Base-by-base conservation (phyloP, 1,284 basidiomycete species). In the Caloboletus firmus region DNA sequence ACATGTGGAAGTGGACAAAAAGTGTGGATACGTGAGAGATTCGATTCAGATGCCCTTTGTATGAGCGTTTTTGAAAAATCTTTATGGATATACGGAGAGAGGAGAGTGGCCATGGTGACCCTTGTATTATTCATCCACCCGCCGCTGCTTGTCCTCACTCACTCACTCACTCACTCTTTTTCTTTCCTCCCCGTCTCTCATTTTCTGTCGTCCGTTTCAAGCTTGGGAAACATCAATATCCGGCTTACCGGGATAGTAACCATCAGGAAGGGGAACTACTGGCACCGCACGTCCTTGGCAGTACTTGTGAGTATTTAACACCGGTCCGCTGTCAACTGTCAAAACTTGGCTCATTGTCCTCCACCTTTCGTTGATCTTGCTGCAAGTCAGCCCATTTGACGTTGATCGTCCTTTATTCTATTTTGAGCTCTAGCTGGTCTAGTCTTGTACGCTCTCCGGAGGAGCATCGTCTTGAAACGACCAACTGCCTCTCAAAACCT, bases 371-470 rank as follows among this genome's bases (percentile, higher is more conserved):
- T 43, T 43, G 49, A 42, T 35, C 31, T 48, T 37, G 47, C 58
- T 62, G 59, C 65, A 56, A 65, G 53, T 37, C 59, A 61, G 67
- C 59, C 20, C 47, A 11, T 54, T 52, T 32, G 70, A 39, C 67
- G 70, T 68, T 62, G 67, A 68, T 45, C 70, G 70, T 58, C 67
- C 41, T 43, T 50, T 34, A 30, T 58, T 50, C 17, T 2, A 47
- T 35, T 31, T 48, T 18, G 31, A 35, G 13, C 35, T 34, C 62
- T 64, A 68, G 67, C 69, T 3, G 66, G 68, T 43, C 62, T 68
- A 60, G 65, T 49, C 49, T 49, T 43, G 12, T 49, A 20, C 41
- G 28, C 60, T 66, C 68, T 64, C 66, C 6, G 66, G 55, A 56
- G 64, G 60, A 66, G 54, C 44, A 45, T 46, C 35, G 4, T 58